Percentiles rank a stretch among this genome's conserved stretches.
These are phyloP conservation scores for Ustilago tritici DNA, from an alignment of 1,284 basidiomycete genomes.

Conservation along the genomic window DNA sequence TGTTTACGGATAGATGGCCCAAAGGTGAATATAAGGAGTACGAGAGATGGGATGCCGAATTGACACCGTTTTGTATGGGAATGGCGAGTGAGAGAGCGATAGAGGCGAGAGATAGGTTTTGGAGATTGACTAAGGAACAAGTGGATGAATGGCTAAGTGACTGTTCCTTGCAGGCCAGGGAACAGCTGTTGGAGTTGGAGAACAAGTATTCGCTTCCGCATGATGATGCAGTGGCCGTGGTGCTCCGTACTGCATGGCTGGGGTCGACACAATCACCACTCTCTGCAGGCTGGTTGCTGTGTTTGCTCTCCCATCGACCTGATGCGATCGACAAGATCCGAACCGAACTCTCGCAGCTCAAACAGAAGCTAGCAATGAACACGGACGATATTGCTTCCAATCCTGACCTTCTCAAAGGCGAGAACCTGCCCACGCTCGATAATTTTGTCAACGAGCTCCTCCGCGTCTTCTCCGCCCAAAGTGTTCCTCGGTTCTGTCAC, in stretches of 20 bases:
- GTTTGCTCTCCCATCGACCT: conserved; percentile 15
- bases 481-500: conserved; percentile 19
- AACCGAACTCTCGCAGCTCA: not conserved
- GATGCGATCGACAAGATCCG: not conserved
- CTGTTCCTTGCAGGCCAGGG: conserved; percentile 20
- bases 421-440: conserved; percentile 19
- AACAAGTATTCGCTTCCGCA: conserved; percentile 2
- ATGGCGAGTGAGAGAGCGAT: not conserved
- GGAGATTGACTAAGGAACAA: conserved; percentile 6
- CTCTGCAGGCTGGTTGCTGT: conserved; percentile 20
- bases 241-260: conserved; percentile 22
- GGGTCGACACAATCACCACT: conserved; percentile 21
- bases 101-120: conserved; percentile 11
- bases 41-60: conserved; percentile 16
- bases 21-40: conserved; percentile 14
- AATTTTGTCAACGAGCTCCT: conserved; percentile 21
- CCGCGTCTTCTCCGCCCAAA: conserved; percentile 17
- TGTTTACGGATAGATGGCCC: conserved; percentile 18
- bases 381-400: conserved; percentile 4
- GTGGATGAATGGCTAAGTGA: conserved; percentile 12
- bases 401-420: conserved; percentile 13
- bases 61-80: conserved; percentile 11
- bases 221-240: conserved; percentile 16
- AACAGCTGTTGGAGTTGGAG: conserved; percentile 12
- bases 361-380: not conserved